Evolutionary conservation across 192 early-diverging fungal species (phyloP).

Genomic region (Chytriomyces sp.): DNA sequence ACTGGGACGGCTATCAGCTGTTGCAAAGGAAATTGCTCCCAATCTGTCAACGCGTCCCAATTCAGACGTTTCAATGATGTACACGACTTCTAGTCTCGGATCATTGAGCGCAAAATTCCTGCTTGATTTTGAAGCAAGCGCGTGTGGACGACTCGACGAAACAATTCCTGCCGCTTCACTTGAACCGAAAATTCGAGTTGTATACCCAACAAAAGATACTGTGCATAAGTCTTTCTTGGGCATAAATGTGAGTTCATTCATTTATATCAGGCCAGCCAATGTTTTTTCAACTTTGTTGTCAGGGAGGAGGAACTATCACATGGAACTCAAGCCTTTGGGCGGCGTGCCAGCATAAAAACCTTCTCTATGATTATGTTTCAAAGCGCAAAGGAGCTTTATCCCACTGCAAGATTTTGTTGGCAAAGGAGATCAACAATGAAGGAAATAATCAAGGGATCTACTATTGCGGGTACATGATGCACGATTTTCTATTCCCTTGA

Average conservation of each 20-base stretch:
- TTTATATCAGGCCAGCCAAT: not conserved
- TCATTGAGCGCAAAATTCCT: slow-evolving; percentile 1
- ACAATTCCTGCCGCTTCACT: not conserved
- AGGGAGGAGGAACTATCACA: slow-evolving; percentile 41
- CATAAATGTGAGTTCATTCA: slow-evolving; percentile 13
- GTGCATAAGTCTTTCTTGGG: slow-evolving; percentile 29
- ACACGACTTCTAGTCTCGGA: slow-evolving; percentile 28
- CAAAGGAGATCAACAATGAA: not conserved
- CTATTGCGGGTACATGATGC: not conserved
- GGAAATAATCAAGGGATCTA: not conserved
- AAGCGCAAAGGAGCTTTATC: slow-evolving; percentile 27
- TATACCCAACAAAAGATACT: slow-evolving; percentile 38
- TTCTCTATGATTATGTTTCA: slow-evolving; percentile 28
- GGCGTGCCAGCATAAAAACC: not conserved
- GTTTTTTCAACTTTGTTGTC: not conserved
- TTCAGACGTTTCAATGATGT: not conserved
- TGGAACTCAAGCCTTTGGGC: slow-evolving; percentile 24
- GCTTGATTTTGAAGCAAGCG: slow-evolving; percentile 5
- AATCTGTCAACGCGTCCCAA: not conserved
- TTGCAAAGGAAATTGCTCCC: not conserved
- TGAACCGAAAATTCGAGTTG: slow-evolving; percentile 20
- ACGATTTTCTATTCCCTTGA: too few species aligned
- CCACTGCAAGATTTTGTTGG: slow-evolving; percentile 40
- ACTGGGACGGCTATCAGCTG: slow-evolving; percentile 14
- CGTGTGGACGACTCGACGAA: slow-evolving; percentile 3